A percentile compares a stretch with the other conserved stretches of the same genome.
Conservation (phyloP, 805 yeast species). For the Candida takata region DNA sequence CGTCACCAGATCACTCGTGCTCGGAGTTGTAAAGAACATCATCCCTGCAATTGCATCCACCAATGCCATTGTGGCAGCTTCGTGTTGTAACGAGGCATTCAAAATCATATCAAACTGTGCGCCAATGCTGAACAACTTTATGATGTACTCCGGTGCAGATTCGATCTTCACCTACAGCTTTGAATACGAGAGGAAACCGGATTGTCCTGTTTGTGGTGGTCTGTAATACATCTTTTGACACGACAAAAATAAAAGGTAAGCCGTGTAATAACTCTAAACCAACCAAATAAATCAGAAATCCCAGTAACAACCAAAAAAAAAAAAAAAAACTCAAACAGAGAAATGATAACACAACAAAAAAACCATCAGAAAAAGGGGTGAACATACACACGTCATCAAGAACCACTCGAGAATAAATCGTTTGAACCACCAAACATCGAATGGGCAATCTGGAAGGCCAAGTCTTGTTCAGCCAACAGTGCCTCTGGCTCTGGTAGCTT, state of each 20-base stretch:
- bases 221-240: no score
- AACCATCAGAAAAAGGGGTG: no score
- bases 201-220: constrained; percentile 75
- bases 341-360: not conserved
- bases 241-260: no score
- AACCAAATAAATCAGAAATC: no score
- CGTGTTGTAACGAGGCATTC: constrained; percentile 81
- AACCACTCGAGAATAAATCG: not conserved
- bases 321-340: not conserved
- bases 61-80: constrained; percentile 85
- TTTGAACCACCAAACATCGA: constrained; percentile 22
- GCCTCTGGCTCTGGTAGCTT: not conserved
- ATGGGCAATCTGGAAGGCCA: constrained; percentile 22
- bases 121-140: constrained; percentile 65
- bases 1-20: constrained; percentile 61
- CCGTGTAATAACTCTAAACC: no score
- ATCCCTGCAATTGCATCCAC: constrained; percentile 94
- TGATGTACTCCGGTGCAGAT: constrained; percentile 82
- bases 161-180: constrained; percentile 73
- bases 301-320: no score
- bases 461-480: constrained; percentile 13
- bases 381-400: not conserved
- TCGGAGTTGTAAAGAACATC: constrained; percentile 87
- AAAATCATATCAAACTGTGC: constrained; percentile 67
- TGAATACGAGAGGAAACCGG: constrained; percentile 47